phyloP scores from a whole-genome alignment of 352 stramenopile species.

The Globisporangium sylvaticum region DNA sequence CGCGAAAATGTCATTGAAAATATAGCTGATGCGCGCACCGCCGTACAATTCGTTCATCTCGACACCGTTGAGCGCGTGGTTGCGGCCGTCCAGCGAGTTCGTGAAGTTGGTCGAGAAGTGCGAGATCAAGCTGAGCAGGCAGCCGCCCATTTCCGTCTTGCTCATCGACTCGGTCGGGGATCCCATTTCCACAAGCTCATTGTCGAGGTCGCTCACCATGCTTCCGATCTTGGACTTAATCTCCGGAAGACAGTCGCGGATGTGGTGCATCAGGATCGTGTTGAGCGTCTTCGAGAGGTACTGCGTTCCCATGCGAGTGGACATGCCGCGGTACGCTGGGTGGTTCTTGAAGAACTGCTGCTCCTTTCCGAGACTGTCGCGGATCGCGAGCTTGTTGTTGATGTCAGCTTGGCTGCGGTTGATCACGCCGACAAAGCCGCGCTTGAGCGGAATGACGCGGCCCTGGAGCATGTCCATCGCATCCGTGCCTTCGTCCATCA shows the following conservation, averaged over 20 bases:
- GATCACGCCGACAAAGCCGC: slow-evolving; percentile 98
- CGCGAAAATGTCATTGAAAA: slow-evolving; percentile 97
- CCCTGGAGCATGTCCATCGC: slow-evolving; percentile 95
- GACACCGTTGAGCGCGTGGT: slow-evolving; percentile 68
- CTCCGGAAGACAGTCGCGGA: slow-evolving; percentile 97
- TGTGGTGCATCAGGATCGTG: slow-evolving; percentile 99
- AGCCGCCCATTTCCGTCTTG: slow-evolving; percentile 90
- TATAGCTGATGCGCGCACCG: slow-evolving; percentile 97
- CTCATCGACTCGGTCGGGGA: slow-evolving; percentile 86
- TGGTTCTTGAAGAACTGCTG: slow-evolving; percentile 97
- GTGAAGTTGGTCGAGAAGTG: slow-evolving; percentile 89
- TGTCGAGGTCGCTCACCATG: slow-evolving; percentile 94
- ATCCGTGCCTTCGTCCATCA: slow-evolving; percentile 99
- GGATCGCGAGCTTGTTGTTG: slow-evolving; percentile 94
- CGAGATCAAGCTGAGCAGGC: slow-evolving; percentile 93
- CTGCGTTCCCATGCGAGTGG: slow-evolving; percentile 93
- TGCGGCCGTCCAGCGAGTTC: slow-evolving; percentile 86
- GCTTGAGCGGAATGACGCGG: slow-evolving; percentile 95
- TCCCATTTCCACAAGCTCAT: slow-evolving; percentile 95
- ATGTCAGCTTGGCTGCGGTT: slow-evolving; percentile 99
- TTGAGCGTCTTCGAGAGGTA: slow-evolving; percentile 97
- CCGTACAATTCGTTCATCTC: slow-evolving; percentile 94
- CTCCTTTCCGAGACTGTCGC: slow-evolving; percentile 94
- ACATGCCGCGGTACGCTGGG: slow-evolving; percentile 91
- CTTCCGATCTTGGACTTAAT: slow-evolving; percentile 97